phyloP scores from a whole-genome alignment of 345 rosid genomes.

The Gossypium arboreum region DNA sequence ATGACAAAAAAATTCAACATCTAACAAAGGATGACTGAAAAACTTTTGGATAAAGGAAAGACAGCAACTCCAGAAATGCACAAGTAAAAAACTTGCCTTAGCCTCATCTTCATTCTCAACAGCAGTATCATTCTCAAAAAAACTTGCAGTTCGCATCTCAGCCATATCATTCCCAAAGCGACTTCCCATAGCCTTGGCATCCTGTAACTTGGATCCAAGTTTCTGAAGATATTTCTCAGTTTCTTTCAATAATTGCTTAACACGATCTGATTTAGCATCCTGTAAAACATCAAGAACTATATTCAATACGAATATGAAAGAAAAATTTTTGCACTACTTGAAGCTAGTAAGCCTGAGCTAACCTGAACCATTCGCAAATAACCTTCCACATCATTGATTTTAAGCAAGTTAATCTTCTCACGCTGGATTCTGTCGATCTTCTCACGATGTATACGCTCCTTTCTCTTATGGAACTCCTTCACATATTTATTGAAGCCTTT shows the following conservation, averaged over 20 bases:
- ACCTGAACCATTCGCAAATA: conserved; percentile 97
- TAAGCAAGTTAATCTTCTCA: conserved; percentile 85
- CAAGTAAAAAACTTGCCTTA: conserved; percentile 48
- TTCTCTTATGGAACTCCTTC: conserved; percentile 87
- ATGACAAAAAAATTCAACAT: conserved; percentile 5
- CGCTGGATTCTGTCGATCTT: conserved; percentile 93
- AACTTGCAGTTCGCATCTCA: conserved; percentile 39
- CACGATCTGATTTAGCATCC: conserved; percentile 97
- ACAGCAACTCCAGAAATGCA: conserved; percentile 8
- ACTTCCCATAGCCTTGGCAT: conserved; percentile 54
- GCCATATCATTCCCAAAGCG: conserved; percentile 61
- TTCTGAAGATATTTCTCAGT: conserved; percentile 91
- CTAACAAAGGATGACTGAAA: not conserved
- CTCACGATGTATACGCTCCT: conserved; percentile 84
- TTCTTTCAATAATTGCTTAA: conserved; percentile 79
- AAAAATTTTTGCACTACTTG: conserved; percentile 2
- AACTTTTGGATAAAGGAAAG: not conserved
- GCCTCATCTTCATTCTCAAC: conserved; percentile 89
- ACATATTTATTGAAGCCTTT: conserved; percentile 81
- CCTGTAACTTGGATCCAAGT: conserved; percentile 79
- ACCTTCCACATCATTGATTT: conserved; percentile 95
- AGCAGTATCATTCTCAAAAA: conserved; percentile 53
- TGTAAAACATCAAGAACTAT: conserved; percentile 17
- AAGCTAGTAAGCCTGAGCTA: conserved; percentile 26
- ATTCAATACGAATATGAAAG: conserved; percentile 16